Conservation (phyloP, 768 basidiomycete species). For the Rhodosporidiobolus sp. region DNA sequence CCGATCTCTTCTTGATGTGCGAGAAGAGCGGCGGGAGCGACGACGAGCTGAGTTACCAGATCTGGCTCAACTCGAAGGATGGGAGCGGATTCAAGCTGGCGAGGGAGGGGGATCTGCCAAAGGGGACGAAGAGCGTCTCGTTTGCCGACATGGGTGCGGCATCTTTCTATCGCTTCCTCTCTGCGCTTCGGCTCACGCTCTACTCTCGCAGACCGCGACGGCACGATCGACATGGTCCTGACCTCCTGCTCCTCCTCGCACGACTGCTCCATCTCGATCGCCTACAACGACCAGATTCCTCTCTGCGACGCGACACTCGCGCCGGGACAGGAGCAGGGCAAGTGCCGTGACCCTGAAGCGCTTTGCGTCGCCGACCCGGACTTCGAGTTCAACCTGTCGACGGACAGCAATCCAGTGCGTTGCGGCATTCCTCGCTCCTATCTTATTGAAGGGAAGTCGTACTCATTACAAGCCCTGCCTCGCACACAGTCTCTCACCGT, state of each 20-base stretch:
- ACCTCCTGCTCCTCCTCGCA: slow-evolving; percentile 73
- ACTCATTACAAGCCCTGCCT: background rate
- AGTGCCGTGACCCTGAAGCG: slow-evolving; percentile 72
- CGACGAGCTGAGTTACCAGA: slow-evolving; percentile 65
- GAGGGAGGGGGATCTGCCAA: slow-evolving; percentile 65
- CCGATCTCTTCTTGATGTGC: slow-evolving; percentile 88
- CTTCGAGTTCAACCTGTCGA: slow-evolving; percentile 70
- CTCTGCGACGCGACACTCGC: slow-evolving; percentile 61
- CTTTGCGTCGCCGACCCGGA: slow-evolving; percentile 76
- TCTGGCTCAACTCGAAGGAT: slow-evolving; percentile 85
- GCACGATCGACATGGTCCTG: slow-evolving; percentile 92
- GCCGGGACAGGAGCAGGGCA: slow-evolving; percentile 47
- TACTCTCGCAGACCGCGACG: slow-evolving; percentile 69
- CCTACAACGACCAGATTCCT: slow-evolving; percentile 84
- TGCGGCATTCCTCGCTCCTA: background rate
- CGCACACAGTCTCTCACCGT: slow-evolving; percentile 61
- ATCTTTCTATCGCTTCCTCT: background rate
- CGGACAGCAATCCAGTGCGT: slow-evolving; percentile 58
- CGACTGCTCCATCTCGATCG: slow-evolving; percentile 80
- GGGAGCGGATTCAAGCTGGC: slow-evolving; percentile 65
- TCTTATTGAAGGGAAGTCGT: background rate
- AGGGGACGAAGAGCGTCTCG: slow-evolving; percentile 67
- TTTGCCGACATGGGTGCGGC: slow-evolving; percentile 84
- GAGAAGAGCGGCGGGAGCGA: slow-evolving; percentile 50
- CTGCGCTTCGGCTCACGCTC: background rate